phyloP scores from a whole-genome alignment of 2,329 filamentous ascomycete genomes.

The Fusarium succisae region DNA sequence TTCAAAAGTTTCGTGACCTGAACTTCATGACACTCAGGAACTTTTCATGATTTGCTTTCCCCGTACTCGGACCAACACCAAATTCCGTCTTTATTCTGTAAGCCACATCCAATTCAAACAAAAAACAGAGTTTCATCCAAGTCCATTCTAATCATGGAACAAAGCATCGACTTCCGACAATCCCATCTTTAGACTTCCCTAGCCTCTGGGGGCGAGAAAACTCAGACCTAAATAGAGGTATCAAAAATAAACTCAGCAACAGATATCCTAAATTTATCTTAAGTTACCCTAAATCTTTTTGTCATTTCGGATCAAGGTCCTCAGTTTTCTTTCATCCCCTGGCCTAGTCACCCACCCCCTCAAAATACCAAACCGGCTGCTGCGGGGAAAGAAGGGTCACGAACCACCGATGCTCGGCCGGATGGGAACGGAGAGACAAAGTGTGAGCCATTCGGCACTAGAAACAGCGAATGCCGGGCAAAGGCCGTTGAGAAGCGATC shows the following conservation, averaged over 20 bases:
- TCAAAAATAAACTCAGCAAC: too few relatives aligned
- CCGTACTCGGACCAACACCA: not conserved
- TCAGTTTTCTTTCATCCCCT: too few relatives aligned
- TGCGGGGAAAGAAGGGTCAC: constrained; percentile 7
- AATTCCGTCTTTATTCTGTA: not conserved
- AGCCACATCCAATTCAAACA: not conserved
- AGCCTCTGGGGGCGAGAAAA: too few relatives aligned
- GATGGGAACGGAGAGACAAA: constrained; percentile 16
- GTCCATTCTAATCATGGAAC: constrained; percentile 9
- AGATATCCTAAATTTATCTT: too few relatives aligned
- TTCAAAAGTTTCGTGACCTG: too few relatives aligned
- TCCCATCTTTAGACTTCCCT: constrained; percentile 20
- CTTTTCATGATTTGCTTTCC: not conserved
- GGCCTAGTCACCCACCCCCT: constrained; percentile 21
- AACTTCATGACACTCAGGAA: not conserved
- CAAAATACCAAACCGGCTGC: not conserved
- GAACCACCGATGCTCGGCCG: not conserved
- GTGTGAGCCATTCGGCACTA: constrained; percentile 2
- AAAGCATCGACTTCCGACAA: constrained; percentile 18
- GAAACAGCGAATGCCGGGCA: constrained; percentile 28
- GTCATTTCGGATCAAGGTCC: too few relatives aligned
- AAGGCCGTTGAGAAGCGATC: constrained; percentile 12
- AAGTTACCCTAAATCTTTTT: too few relatives aligned
- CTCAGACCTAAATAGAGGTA: too few relatives aligned
- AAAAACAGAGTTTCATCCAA: not conserved